Base-by-base conservation (phyloP, 768 basidiomycete species). In the Xerocomellus chrysenteron region DNA sequence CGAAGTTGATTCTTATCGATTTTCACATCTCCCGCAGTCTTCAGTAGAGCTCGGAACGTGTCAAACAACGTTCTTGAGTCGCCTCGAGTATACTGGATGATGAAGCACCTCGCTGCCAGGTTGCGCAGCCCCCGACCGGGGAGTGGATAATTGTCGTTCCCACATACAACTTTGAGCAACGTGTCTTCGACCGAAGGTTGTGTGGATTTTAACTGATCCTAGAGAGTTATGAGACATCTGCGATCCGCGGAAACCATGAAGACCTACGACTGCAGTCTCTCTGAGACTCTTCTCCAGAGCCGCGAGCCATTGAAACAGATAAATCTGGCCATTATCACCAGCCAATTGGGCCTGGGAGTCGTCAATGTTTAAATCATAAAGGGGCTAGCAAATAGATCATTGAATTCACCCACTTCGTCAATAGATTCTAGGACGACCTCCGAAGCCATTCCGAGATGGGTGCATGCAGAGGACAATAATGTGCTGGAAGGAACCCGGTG, bases 21-120 rank as follows among this genome's bases (percentile, higher is more conserved):
- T 68, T 92, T 94, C 56, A 80, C 68, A 64, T 97, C 95, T 13
- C 80, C 77, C 0, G 85, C 86, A 21, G 87, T 80, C 73, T 84
- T 90, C 51, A 96, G 73, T 56, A 97, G 81, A 2, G 81, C 69
- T 65, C 93, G 88, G 30, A 96, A 71, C 6, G 90, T 89, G 66
- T 99, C 96, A 63, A 94, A 98, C 53, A 98, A 72, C 2, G 87
- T 84, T 71, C 86, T 82, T 0, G 88, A 87, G 68, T 98, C 95
- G 63, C 90, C 91, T 17, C 86, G 82, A 35, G 78, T 81, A 73
- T 94, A 94, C 16, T 96, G 60, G 21, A 76, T 69, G 42, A 91
- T 71, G 45, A 98, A 74, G 65, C 92, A 94, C 78, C 90, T 78
- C 10, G 89, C 84, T 46, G 89, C 82, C 5, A 92, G 76, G 55